Conservation (phyloP, 805 yeast species). For the Pichia californica region DNA sequence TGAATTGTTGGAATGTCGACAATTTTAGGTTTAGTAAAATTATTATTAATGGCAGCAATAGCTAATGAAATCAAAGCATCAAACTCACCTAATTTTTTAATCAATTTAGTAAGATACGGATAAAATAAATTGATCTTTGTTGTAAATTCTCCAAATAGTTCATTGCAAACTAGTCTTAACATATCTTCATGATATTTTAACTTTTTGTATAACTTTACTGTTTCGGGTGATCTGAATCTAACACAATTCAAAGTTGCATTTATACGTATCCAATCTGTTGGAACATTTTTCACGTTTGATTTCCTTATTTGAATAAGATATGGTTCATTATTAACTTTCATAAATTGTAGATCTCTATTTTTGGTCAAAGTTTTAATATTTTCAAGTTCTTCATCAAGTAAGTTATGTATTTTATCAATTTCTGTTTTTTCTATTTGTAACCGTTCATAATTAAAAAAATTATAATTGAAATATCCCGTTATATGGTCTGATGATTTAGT, state of each 20-base stretch:
- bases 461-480: conserved; percentile 35
- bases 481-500: conserved; percentile 35
- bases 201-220: conserved; percentile 43
- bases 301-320: conserved; percentile 73
- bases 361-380: conserved; percentile 36
- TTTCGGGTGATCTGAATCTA: conserved; percentile 63
- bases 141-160: conserved; percentile 39
- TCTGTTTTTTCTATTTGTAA: conserved; percentile 34
- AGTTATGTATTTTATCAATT: conserved; percentile 38
- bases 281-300: conserved; percentile 49
- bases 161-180: conserved; percentile 40
- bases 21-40: conserved; percentile 46
- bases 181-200: conserved; percentile 57
- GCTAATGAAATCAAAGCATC: conserved; percentile 68
- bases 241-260: conserved; percentile 63
- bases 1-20: conserved; percentile 42
- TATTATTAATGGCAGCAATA: conserved; percentile 44
- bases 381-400: conserved; percentile 48
- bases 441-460: conserved; percentile 34
- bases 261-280: conserved; percentile 70
- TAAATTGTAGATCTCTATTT: conserved; percentile 11
- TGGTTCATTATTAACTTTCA: conserved; percentile 41
- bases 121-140: conserved; percentile 33
- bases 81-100: conserved; percentile 44
- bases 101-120: conserved; percentile 34